Evolutionary conservation across 192 early-diverging fungal species (phyloP).

Genomic region (Gaertneriomyces semiglobifer): DNA sequence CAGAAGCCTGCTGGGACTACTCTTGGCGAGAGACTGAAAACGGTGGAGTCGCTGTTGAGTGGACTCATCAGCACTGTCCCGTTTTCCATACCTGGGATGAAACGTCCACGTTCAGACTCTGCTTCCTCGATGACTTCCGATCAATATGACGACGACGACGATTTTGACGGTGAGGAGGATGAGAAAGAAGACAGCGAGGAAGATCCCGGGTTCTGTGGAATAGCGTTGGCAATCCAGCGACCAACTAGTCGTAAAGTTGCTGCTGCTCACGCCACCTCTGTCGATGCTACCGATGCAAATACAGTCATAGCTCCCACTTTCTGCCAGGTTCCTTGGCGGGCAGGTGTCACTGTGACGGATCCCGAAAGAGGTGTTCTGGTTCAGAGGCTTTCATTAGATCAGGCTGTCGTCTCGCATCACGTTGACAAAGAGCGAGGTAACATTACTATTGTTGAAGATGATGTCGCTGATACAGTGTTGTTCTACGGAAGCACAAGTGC

Average conservation of each 20-base stretch:
- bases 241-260: slow-evolving; percentile 14
- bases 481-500: slow-evolving; percentile 46
- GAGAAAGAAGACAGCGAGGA: slow-evolving; percentile 22
- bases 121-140: slow-evolving; percentile 13
- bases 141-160: neutral
- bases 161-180: slow-evolving; percentile 12
- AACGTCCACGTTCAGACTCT: neutral
- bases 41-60: slow-evolving; percentile 35
- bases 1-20: slow-evolving; percentile 12
- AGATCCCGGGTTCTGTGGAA: slow-evolving; percentile 35
- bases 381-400: slow-evolving; percentile 19
- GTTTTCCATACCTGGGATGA: neutral
- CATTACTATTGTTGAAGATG: slow-evolving; percentile 45
- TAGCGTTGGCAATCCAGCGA: slow-evolving; percentile 42
- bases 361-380: slow-evolving; percentile 26
- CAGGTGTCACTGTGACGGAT: slow-evolving; percentile 26
- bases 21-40: slow-evolving; percentile 28
- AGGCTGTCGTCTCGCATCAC: slow-evolving; percentile 26
- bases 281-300: neutral
- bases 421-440: slow-evolving; percentile 31
- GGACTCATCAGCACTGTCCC: slow-evolving; percentile 21
- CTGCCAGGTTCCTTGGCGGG: slow-evolving; percentile 26
- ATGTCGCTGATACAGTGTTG: slow-evolving; percentile 40
- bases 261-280: neutral
- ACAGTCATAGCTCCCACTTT: slow-evolving; percentile 17